Evolutionary conservation across 140 eudicot species (phyloP), one percentile per base, ranked within the genome.

Genomic region (Bidens hawaiensis): DNA sequence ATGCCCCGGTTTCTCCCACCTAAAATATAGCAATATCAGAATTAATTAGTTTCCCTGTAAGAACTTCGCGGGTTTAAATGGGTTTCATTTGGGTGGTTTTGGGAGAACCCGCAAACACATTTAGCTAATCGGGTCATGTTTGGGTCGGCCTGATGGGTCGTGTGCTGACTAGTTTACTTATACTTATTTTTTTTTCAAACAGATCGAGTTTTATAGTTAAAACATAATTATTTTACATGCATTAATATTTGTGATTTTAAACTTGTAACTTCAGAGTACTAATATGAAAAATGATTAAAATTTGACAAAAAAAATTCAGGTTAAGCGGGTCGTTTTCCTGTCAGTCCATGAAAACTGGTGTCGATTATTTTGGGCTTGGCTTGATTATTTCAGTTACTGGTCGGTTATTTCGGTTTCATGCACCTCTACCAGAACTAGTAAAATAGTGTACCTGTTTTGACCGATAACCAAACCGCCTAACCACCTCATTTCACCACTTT

Each of bases 1-100:
- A 57, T 88, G 95, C 17, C 99, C 99, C 24, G 96, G 90, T 62
- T 93, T 93, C 74, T 93, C 99, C 99, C 99, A 93, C 82, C 99
- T 93, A 40, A 30, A 67, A 62, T 13, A 64, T 15, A 38, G 30
- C 2, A 19, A 19, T 2, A 60, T 18, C 27, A 54, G 28, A 7
- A 54, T 28, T 6, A 2, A 28, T 54, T 6, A 2, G 16, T 54
- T 6, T 54, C 41, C 61, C 23, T 54, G 38, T 54, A 26, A n/a
- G n/a, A n/a, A n/a, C n/a, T n/a, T n/a, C n/a, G n/a, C n/a, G n/a
- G n/a, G n/a, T n/a, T n/a, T n/a, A n/a, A n/a, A n/a, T n/a, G n/a
- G n/a, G n/a, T n/a, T n/a, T n/a, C n/a, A n/a, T n/a, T n/a, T n/a
- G n/a, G n/a, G n/a, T n/a, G n/a, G n/a, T n/a, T n/a, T n/a, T n/a